A percentile compares a stretch with the other conserved stretches of the same genome.
These are phyloP conservation scores for Prunus persica DNA, from an alignment of 306 rosid genomes.

Conservation along the genomic window Prunus_persica_NCBIv2 NC_034011.1:2747501-2748000, in stretches of 20 bases:
- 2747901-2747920: conserved; percentile 73
- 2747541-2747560: conserved; percentile 73
- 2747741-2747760: conserved; percentile 94
- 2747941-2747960: conserved; percentile 97
- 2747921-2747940: conserved; percentile 87
- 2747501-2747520: conserved; percentile 89
- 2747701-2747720: conserved; percentile 85
- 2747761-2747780: conserved; percentile 72
- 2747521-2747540: conserved; percentile 78
- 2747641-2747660: conserved; percentile 87
- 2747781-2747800: conserved; percentile 76
- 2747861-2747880: conserved; percentile 87
- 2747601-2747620: conserved; percentile 90
- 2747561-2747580: conserved; percentile 94
- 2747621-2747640: conserved; percentile 91
- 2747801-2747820: conserved; percentile 87
- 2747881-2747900: conserved; percentile 91
- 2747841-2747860: conserved; percentile 94
- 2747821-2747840: conserved; percentile 79
- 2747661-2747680: conserved; percentile 96
- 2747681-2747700: conserved; percentile 98
- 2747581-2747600: conserved; percentile 87
- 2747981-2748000: conserved; percentile 90
- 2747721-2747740: conserved; percentile 73
- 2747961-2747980: conserved; percentile 83